Base-by-base conservation (phyloP, 2,329 filamentous ascomycete genomes). In the Coleophoma eucalyptorum region DNA sequence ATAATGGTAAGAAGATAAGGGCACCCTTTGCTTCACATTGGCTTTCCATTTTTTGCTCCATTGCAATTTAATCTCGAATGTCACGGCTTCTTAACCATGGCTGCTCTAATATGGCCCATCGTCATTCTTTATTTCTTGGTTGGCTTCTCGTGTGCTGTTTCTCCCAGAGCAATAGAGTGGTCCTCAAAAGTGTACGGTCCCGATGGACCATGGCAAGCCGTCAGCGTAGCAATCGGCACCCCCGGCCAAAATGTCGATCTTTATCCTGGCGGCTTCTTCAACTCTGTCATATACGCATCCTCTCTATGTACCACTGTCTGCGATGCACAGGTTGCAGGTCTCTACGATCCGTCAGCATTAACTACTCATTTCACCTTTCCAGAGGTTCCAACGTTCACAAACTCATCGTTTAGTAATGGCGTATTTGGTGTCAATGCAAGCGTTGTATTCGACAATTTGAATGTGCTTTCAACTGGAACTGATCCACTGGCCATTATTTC, bases 131-230 rank as follows among this genome's bases (percentile, higher is more conserved):
- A 20, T 42, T 26, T 26, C 26, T 42, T 42, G 11, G 18, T 42
- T 19, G 42, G 18, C 8, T 38, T 44, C 21, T 45, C 26, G 15
- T n/a, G 31, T 45, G 18, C 40, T 37, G 18, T 46, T 46, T 4
- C 38, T 35, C 49, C 55, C 5, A 48, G 50, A 37, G 32, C 31
- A 11, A 38, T 49, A 16, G 15, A 43, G 42, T 59, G 54, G 54
- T 56, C 55, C 0, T 48, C 52, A 5, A 55, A 53, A 18, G 43
- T 50, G 2, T 58, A 56, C 21, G 55, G 55, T 3, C 55, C 52
- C 11, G 52, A 58, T 48, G 55, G 54, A 26, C 57, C 57, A 40
- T 59, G 57, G 57, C 49, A 58, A 15, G 57, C 57, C 15, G 37
- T 59, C n/a, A 41, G 44, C 32, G 21, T 59, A 1, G 11, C n/a